Conservation (phyloP, 2,329 filamentous ascomycete species). For the Cladorrhinum sp. region DNA sequence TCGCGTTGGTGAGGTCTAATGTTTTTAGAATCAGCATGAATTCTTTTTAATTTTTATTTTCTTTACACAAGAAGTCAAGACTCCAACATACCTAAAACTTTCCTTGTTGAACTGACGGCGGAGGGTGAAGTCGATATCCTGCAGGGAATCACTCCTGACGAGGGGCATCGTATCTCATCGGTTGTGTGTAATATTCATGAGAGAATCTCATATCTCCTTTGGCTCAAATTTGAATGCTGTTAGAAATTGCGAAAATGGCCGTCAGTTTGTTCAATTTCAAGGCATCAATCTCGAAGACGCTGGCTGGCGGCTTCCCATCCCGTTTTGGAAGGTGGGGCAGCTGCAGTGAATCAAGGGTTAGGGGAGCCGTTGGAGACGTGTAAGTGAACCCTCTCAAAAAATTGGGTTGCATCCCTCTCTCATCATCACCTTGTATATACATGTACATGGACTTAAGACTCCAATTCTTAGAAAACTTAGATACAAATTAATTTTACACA, state of each 20-base stretch:
- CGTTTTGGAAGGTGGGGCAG: neutral
- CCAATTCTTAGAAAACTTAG: too few relatives aligned
- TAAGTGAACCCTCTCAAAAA: neutral
- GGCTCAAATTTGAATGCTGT: neutral
- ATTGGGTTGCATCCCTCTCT: too few relatives aligned
- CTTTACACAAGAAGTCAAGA: too few relatives aligned
- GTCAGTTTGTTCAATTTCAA: neutral
- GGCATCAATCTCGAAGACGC: neutral
- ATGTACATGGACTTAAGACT: too few relatives aligned
- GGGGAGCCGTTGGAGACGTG: too few relatives aligned
- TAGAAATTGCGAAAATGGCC: neutral
- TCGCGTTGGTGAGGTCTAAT: slow-evolving; percentile 77
- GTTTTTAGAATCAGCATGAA: neutral
- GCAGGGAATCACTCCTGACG: slow-evolving; percentile 46
- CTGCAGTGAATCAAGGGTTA: neutral
- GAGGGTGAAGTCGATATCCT: slow-evolving; percentile 72
- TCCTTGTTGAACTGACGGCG: slow-evolving; percentile 70
- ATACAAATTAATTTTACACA: too few relatives aligned
- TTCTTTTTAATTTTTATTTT: neutral
- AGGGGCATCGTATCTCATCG: slow-evolving; percentile 40
- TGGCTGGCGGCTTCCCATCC: neutral
- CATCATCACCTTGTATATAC: too few relatives aligned
- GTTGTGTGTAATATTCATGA: neutral
- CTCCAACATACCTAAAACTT: slow-evolving; percentile 59
- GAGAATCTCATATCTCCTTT: neutral